A percentile compares a stretch with the other conserved stretches of the same genome.
phyloP scores from a whole-genome alignment of 2,329 filamentous ascomycete genomes.

The Epichloe uncinata region DNA sequence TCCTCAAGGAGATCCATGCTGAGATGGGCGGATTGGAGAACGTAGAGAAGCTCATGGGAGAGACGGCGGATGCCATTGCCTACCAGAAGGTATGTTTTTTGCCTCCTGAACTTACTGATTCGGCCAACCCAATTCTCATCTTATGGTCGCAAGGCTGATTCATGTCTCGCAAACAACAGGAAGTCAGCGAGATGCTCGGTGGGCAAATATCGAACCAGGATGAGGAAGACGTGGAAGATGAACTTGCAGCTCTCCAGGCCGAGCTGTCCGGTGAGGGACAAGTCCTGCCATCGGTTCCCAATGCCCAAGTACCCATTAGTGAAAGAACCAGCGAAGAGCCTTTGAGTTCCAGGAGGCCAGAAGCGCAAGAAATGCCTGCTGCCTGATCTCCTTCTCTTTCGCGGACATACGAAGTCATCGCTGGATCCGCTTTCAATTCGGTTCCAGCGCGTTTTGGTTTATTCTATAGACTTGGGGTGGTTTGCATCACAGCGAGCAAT shows the following conservation, averaged over 20 bases:
- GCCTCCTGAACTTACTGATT: neutral
- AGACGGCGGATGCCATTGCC: conserved; percentile 77
- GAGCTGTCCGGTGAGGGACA: conserved; percentile 16
- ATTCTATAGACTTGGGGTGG: conserved; percentile 4
- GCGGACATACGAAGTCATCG: neutral
- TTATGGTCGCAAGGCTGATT: conserved; percentile 3
- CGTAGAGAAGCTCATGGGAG: conserved; percentile 90
- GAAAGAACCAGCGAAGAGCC: neutral
- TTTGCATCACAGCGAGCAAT: conserved; percentile 7
- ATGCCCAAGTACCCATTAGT: conserved; percentile 18
- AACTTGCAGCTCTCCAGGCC: conserved; percentile 66
- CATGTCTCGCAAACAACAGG: conserved; percentile 34
- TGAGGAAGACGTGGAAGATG: conserved; percentile 95
- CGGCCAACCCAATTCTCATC: neutral
- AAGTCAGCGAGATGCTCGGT: conserved; percentile 83
- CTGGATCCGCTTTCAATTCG: neutral
- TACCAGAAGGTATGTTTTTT: conserved; percentile 62
- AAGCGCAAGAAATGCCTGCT: conserved; percentile 29
- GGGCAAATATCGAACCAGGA: conserved; percentile 85
- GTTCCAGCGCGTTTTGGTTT: neutral
- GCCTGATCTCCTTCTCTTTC: conserved; percentile 9
- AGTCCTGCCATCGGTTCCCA: conserved; percentile 19
- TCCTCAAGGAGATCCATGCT: conserved; percentile 79
- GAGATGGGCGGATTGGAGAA: conserved; percentile 94
- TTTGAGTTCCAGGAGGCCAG: conserved; percentile 3